Percentiles rank a stretch among this genome's conserved stretches.
Evolutionary conservation across 2,329 filamentous ascomycete species (phyloP).

Genomic region (Ophiostoma pallidulum): DNA sequence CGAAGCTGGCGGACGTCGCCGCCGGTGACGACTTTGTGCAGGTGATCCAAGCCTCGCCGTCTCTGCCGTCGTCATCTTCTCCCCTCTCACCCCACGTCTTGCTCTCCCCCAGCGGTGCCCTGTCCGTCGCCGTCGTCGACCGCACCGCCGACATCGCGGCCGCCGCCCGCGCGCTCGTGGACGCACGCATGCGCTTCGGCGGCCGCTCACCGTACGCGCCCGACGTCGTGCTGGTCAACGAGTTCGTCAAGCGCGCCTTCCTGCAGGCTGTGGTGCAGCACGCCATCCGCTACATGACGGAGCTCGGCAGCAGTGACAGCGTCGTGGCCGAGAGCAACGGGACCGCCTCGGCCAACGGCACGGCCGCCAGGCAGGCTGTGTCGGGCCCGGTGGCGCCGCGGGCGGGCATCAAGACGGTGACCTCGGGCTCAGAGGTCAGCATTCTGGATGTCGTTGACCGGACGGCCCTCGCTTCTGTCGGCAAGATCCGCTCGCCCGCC

Average conservation of each 20-base stretch:
- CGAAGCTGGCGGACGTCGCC: background rate
- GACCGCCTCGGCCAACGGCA: too few relatives aligned
- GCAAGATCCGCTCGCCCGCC: background rate
- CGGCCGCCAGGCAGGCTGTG: too few relatives aligned
- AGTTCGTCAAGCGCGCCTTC: constrained; percentile 48
- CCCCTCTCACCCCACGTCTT: constrained; percentile 15
- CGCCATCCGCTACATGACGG: constrained; percentile 17
- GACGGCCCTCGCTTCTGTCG: background rate
- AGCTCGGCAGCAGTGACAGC: too few relatives aligned
- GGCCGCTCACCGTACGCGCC: constrained; percentile 52
- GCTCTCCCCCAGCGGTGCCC: constrained; percentile 16
- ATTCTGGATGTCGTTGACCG: too few relatives aligned
- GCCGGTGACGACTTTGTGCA: constrained; percentile 9
- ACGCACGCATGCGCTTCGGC: constrained; percentile 44
- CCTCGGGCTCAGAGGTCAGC: too few relatives aligned
- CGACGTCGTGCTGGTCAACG: constrained; percentile 55
- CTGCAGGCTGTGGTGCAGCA: constrained; percentile 37
- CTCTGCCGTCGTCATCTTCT: constrained; percentile 12
- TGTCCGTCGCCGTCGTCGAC: constrained; percentile 49
- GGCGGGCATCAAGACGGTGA: too few relatives aligned
- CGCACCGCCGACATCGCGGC: constrained; percentile 44
- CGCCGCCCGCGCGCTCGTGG: constrained; percentile 44
- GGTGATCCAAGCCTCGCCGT: constrained; percentile 21
- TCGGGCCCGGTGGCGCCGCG: too few relatives aligned
- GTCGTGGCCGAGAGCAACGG: too few relatives aligned